Conservation (phyloP, 2,329 filamentous ascomycete species). For the Geosmithia morbida region DNA sequence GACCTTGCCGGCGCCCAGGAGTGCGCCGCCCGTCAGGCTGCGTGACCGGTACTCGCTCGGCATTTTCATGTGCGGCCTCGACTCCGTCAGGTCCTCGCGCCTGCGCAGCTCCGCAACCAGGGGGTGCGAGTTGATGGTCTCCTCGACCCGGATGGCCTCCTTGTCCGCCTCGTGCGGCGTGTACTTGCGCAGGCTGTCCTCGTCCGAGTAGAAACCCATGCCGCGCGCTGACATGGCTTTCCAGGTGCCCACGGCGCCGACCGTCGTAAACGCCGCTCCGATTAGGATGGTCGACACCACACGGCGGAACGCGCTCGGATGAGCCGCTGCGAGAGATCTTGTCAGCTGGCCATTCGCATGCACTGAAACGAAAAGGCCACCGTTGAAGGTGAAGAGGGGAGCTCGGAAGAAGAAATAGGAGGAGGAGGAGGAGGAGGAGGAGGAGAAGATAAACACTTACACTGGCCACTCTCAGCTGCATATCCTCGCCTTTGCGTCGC, state of each 20-base stretch:
- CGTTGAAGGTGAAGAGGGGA: too few relatives aligned
- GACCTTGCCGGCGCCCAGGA: constrained; percentile 62
- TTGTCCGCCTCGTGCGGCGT: constrained; percentile 32
- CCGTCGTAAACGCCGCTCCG: constrained; percentile 14
- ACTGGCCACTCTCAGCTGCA: neutral
- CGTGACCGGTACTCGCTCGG: constrained; percentile 53
- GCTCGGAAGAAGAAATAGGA: neutral
- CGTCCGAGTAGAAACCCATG: constrained; percentile 37
- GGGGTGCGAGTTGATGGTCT: constrained; percentile 61
- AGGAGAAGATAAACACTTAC: neutral
- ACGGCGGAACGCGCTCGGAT: constrained; percentile 7
- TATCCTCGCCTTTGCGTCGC: constrained; percentile 1
- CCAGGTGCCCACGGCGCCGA: constrained; percentile 20
- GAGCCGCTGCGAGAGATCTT: neutral
- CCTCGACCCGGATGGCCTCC: constrained; percentile 46
- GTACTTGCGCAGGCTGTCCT: constrained; percentile 58
- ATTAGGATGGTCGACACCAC: constrained; percentile 11
- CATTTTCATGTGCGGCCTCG: constrained; percentile 78
- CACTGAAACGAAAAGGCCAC: too few relatives aligned
- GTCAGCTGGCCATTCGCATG: too few relatives aligned
- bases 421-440: neutral
- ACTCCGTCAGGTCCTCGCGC: constrained; percentile 55
- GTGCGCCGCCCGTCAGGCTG: constrained; percentile 69
- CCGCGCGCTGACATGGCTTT: constrained; percentile 17
- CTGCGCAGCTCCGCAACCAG: constrained; percentile 54